A percentile compares a stretch with the other conserved stretches of the same genome.
Evolutionary conservation across 176 grass and related monocot genomes (phyloP).

Genomic region (Zizania latifolia): DNA sequence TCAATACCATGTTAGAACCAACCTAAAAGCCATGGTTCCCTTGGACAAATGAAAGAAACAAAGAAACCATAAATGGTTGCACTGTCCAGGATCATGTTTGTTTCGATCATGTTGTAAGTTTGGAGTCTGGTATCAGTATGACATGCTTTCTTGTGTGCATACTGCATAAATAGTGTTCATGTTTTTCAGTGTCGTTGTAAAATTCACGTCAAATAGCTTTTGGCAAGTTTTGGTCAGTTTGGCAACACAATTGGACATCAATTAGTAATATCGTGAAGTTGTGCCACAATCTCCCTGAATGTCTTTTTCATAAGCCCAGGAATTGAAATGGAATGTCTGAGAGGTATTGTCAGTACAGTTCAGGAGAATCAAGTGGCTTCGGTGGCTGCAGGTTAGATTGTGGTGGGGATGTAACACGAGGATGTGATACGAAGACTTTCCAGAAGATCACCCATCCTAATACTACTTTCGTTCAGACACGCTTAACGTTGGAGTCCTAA

Average conservation of each 20-base stretch:
- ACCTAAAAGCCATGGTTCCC: too few species aligned
- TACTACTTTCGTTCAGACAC: too few species aligned
- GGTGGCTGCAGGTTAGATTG: too few species aligned
- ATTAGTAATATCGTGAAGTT: too few species aligned
- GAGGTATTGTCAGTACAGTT: background rate
- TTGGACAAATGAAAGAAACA: too few species aligned
- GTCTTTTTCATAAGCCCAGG: background rate
- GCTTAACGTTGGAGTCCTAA: too few species aligned
- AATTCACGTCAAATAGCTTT: background rate
- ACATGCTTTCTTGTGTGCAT: background rate
- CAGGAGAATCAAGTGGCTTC: background rate
- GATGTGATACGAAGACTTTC: too few species aligned
- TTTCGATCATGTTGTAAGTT: background rate
- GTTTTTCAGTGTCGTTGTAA: background rate
- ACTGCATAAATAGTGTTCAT: background rate
- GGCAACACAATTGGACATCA: background rate
- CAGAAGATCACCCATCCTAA: too few species aligned
- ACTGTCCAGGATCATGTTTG: background rate
- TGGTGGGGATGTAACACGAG: too few species aligned
- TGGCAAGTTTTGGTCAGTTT: background rate
- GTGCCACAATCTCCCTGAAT: background rate
- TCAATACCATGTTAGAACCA: background rate
- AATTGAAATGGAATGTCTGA: background rate
- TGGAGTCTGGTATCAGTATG: background rate
- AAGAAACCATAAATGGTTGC: background rate